Conservation (phyloP, 768 basidiomycete genomes). For the Pleurotus citrinopileatus region DNA sequence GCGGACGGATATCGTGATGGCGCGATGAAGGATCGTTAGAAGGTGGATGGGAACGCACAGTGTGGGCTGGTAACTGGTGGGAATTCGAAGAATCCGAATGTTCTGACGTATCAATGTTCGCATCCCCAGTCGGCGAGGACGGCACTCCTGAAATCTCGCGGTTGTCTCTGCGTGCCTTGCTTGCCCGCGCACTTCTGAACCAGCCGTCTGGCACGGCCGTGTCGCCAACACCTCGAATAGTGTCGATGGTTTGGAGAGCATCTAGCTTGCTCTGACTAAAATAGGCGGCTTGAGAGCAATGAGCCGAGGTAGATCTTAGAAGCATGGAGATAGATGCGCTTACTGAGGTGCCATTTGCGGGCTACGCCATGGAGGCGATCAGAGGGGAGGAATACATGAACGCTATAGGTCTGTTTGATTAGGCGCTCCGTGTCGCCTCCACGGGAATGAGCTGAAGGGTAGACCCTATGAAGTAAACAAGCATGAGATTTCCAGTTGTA, state of each 20-base stretch:
- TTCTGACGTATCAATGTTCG: conserved; percentile 21
- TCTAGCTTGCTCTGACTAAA: conserved; percentile 78
- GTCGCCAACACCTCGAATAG: conserved; percentile 63
- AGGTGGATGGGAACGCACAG: conserved; percentile 8
- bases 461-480: conserved; percentile 21
- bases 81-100: conserved; percentile 15
- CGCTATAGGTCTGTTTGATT: conserved; percentile 84
- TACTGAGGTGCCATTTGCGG: conserved; percentile 85
- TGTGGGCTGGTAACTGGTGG: conserved; percentile 1
- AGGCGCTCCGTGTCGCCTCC: conserved; percentile 57
- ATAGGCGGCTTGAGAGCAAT: conserved; percentile 79
- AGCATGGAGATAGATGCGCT: conserved; percentile 24
- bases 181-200: conserved; percentile 76
- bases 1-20: not conserved
- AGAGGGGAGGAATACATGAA: conserved; percentile 61
- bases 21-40: conserved; percentile 3
- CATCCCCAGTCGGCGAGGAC: conserved; percentile 28
- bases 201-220: conserved; percentile 69
- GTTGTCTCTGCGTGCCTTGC: conserved; percentile 55
- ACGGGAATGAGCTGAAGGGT: conserved; percentile 30
- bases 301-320: too few relatives aligned
- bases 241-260: conserved; percentile 68
- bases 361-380: conserved; percentile 49
- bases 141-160: conserved; percentile 31
- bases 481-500: not conserved